Percentiles rank a stretch among this genome's conserved stretches.
Evolutionary conservation across 2,329 filamentous ascomycete genomes (phyloP).

Genomic region (Aspergillus sp.): DNA sequence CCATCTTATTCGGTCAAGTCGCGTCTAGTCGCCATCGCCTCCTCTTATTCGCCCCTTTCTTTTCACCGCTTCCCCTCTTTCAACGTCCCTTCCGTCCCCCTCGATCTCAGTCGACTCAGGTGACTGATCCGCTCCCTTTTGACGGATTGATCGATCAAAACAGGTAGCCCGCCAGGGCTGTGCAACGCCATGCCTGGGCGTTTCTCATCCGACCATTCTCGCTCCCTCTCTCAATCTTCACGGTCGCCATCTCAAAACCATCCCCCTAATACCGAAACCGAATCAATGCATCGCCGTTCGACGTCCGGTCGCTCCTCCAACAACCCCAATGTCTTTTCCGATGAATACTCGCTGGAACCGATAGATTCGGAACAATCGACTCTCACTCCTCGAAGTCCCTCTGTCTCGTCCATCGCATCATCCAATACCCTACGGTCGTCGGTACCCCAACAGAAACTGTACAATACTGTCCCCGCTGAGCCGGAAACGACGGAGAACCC

Average conservation of each 20-base stretch:
- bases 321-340: conserved; percentile 49
- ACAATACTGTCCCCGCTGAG: conserved; percentile 23
- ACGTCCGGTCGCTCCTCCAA: conserved; percentile 34
- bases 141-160: conserved; percentile 30
- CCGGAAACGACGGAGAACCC: conserved; percentile 29
- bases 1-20: background rate
- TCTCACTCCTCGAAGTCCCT: conserved; percentile 29
- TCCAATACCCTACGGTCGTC: conserved; percentile 33
- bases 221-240: conserved; percentile 34
- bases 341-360: conserved; percentile 48
- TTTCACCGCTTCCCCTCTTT: conserved; percentile 12
- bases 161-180: conserved; percentile 40
- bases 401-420: conserved; percentile 33
- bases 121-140: conserved; percentile 18
- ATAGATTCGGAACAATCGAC: conserved; percentile 36
- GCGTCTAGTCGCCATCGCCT: background rate
- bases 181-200: conserved; percentile 41
- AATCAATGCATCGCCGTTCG: conserved; percentile 31
- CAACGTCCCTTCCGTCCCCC: conserved; percentile 4
- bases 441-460: conserved; percentile 25
- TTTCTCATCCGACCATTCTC: conserved; percentile 37
- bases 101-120: conserved; percentile 17
- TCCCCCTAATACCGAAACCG: conserved; percentile 23
- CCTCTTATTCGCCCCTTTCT: conserved; percentile 9
- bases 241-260: conserved; percentile 22